Base-by-base conservation (phyloP, 2,329 filamentous ascomycete species). In the Penicillium frequentans region DNA sequence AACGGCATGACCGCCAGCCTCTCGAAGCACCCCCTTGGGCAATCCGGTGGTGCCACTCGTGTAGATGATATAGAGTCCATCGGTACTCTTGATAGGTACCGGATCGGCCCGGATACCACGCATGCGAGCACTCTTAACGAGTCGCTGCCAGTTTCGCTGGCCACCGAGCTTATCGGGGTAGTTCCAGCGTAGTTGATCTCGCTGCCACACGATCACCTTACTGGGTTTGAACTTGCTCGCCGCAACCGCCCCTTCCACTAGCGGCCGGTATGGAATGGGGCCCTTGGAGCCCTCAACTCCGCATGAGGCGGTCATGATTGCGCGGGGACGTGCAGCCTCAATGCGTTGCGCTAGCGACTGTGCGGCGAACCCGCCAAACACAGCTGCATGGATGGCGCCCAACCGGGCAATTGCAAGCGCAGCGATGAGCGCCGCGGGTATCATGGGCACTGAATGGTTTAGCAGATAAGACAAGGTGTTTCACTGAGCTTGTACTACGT, bases 331-430 rank as follows among this genome's bases (percentile, higher is more conserved):
- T 8, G 89, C 91, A 0, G 90, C 89, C 50, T 96, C 91, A 63
- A 98, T 96, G 26, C 93, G 84, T 75, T 97, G 93, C 1, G 92
- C 91, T 45, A 97, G 81, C 4, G 92, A 90, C 10, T 82, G 80
- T 0, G 92, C 82, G 0, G 91, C 91, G 71, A 98, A 98, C 0
- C 93, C 93, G 43, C 93, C 93, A 74, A 97, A 97, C 3, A 98
- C 93, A 5, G 96, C 91, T 3, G 90, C 87, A 71, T 98, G 93
- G 52, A 97, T 86, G 16, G 92, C 93, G 11, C 93, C 93, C 1
- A 97, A 81, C 10, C 92, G 86, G 59, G 86, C 86, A 57, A 90
- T 85, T 24, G 93, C 92, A 4, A 97, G 84, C 62, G 95, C 91
- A 10, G 90, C 93, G 60, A 96, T 86, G n/a, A 96, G 73, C 1